These are phyloP conservation scores for Dillenia turbinata DNA, from an alignment of 164 flowering plant species.

Conservation along the genomic window DNA sequence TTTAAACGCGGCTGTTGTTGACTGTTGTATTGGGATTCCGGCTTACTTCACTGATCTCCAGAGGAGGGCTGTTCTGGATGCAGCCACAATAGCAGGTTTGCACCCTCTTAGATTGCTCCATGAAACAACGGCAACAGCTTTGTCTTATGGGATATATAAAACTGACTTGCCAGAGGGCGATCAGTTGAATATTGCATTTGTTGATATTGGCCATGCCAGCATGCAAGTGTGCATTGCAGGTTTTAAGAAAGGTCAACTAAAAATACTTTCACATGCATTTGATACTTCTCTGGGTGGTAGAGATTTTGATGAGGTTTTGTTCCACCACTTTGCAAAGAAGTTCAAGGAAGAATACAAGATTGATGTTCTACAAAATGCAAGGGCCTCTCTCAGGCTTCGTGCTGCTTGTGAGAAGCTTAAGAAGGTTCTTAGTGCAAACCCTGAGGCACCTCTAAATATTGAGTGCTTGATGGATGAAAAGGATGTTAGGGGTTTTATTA, in stretches of 20 bases:
- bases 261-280: constrained; percentile 66
- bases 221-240: constrained; percentile 92
- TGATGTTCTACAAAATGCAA: constrained; percentile 72
- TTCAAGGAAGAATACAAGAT: constrained; percentile 78
- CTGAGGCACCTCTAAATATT: constrained; percentile 81
- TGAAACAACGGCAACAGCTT: constrained; percentile 86
- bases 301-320: constrained; percentile 87
- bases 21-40: constrained; percentile 93
- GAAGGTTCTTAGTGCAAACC: constrained; percentile 88
- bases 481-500: constrained; percentile 79
- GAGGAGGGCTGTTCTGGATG: constrained; percentile 86
- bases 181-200: constrained; percentile 77
- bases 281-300: constrained; percentile 79
- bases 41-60: constrained; percentile 89
- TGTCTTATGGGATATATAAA: constrained; percentile 93
- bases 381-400: constrained; percentile 73
- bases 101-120: constrained; percentile 75
- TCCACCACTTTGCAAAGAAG: constrained; percentile 67
- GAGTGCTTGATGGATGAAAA: constrained; percentile 98
- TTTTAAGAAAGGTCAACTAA: constrained; percentile 80
- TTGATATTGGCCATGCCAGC: constrained; percentile 84
- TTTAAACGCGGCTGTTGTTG: constrained; percentile 89
- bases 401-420: constrained; percentile 83
- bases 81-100: constrained; percentile 87
- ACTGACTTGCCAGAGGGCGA: constrained; percentile 88